Conservation (phyloP, 345 rosid species). For the Brassica napus region Da-Ae NC_063447.1:45148501-45149000, state of each 20-base stretch:
- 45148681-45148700: conserved; percentile 31
- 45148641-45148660: background rate
- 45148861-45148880: conserved; percentile 6
- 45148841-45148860: conserved; percentile 15
- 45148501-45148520: conserved; percentile 8
- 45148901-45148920: background rate
- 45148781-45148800: background rate
- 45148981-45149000: background rate
- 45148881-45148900: background rate
- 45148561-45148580: conserved; percentile 22
- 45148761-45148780: background rate
- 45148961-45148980: background rate
- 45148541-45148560: conserved; percentile 16
- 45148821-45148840: conserved; percentile 21
- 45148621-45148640: background rate
- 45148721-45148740: conserved; percentile 1
- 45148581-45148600: conserved; percentile 21
- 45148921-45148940: conserved; percentile 10
- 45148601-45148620: background rate
- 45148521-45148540: background rate
- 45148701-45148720: conserved; percentile 2
- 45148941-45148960: conserved; percentile 4
- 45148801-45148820: background rate
- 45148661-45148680: background rate
- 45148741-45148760: conserved; percentile 14